These are phyloP conservation scores for Lactifluus echinatus DNA, from an alignment of 768 basidiomycete genomes.

Conservation along the genomic window DNA sequence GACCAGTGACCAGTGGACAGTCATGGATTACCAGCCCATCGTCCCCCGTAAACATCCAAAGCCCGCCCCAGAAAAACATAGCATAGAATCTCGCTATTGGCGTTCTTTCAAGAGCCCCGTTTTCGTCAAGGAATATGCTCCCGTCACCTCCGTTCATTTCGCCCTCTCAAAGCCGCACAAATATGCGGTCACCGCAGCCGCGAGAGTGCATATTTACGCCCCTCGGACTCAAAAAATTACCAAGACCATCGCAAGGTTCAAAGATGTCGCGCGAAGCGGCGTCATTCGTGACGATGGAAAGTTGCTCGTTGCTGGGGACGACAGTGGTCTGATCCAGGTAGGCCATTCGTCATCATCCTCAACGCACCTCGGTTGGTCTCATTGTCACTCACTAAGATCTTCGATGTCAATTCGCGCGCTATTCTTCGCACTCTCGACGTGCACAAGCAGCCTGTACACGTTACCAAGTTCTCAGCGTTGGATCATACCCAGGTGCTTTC, in stretches of 20 bases:
- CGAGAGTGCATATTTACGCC: slow-evolving; percentile 90
- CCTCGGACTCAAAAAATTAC: slow-evolving; percentile 93
- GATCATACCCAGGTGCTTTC: slow-evolving; percentile 81
- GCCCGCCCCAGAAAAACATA: slow-evolving; percentile 49
- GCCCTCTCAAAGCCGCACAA: slow-evolving; percentile 79
- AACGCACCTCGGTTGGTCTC: neutral
- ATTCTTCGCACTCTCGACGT: slow-evolving; percentile 87
- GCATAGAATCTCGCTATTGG: slow-evolving; percentile 76
- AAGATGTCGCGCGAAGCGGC: slow-evolving; percentile 88
- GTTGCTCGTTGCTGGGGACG: slow-evolving; percentile 90
- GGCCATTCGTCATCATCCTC: slow-evolving; percentile 9
- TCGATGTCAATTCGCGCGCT: slow-evolving; percentile 85
- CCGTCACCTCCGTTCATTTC: slow-evolving; percentile 92
- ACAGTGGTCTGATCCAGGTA: slow-evolving; percentile 80
- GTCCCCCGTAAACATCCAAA: slow-evolving; percentile 52
- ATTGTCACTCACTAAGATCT: slow-evolving; percentile 51
- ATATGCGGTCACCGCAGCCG: slow-evolving; percentile 93
- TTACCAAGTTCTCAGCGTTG: slow-evolving; percentile 82
- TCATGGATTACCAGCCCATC: slow-evolving; percentile 81
- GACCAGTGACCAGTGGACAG: too few relatives aligned
- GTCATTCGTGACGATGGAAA: slow-evolving; percentile 90
- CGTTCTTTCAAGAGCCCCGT: slow-evolving; percentile 82
- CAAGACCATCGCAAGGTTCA: slow-evolving; percentile 95
- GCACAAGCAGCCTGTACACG: slow-evolving; percentile 95
- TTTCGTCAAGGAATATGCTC: slow-evolving; percentile 95